Evolutionary conservation across 164 flowering plant species (phyloP).

Genomic region (Chimonanthus salicifolius): DNA sequence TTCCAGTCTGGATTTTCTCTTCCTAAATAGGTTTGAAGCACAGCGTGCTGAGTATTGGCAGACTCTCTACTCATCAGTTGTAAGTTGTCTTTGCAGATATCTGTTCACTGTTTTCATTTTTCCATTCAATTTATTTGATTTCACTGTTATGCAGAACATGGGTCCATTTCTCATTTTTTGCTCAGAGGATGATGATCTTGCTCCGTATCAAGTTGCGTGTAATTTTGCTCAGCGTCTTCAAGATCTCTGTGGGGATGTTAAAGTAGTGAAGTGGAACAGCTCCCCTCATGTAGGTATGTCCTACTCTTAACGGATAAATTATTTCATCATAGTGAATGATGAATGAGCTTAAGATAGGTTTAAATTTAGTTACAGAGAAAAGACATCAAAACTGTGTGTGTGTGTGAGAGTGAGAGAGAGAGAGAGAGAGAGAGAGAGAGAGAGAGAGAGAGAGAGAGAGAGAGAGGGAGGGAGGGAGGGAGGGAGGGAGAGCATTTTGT

Average conservation of each 20-base stretch:
- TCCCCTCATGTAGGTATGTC: constrained; percentile 85
- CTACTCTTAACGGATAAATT: not conserved
- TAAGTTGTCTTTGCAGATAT: constrained; percentile 31
- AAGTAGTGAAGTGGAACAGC: constrained; percentile 60
- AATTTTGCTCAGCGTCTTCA: constrained; percentile 72
- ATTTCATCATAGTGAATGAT: not conserved
- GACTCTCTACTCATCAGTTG: constrained; percentile 77
- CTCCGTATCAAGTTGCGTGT: constrained; percentile 56
- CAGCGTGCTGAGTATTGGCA: constrained; percentile 99
- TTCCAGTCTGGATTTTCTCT: constrained; percentile 69
- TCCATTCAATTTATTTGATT: constrained; percentile 6
- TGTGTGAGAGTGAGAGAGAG: too few species aligned
- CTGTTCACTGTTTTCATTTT: constrained; percentile 2
- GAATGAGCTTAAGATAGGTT: not conserved
- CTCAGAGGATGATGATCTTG: constrained; percentile 86
- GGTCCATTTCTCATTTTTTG: constrained; percentile 80
- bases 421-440: too few species aligned
- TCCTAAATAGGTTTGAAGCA: constrained; percentile 68
- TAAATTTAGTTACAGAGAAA: too few species aligned
- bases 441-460: too few species aligned
- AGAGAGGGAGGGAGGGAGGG: too few species aligned
- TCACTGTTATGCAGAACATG: constrained; percentile 45
- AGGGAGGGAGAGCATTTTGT: too few species aligned
- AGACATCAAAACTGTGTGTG: too few species aligned
- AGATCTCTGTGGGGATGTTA: constrained; percentile 78